These are phyloP conservation scores for Suillus variegatus DNA, from an alignment of 768 basidiomycete species.

Conservation along the genomic window DNA sequence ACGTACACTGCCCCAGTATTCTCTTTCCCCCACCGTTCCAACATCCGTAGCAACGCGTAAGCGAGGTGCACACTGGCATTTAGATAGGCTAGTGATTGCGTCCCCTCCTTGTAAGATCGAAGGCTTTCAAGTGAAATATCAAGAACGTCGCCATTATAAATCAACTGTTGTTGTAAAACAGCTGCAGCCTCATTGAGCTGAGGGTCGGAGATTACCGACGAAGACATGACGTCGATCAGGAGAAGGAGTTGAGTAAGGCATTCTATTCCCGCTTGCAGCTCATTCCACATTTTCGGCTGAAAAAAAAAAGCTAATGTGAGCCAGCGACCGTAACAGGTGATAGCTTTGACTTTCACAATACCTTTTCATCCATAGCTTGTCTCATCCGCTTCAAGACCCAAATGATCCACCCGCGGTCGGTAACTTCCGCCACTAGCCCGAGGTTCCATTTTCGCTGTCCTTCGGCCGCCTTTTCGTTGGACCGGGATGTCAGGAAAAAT, in stretches of 20 bases:
- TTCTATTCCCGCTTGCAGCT: slow-evolving; percentile 91
- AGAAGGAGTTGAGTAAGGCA: slow-evolving; percentile 91
- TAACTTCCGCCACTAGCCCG: slow-evolving; percentile 80
- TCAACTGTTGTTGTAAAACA: slow-evolving; percentile 83
- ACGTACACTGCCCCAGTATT: slow-evolving; percentile 73
- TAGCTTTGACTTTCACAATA: slow-evolving; percentile 31
- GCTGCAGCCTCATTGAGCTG: slow-evolving; percentile 73
- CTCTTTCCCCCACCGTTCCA: slow-evolving; percentile 84
- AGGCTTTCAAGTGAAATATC: slow-evolving; percentile 84
- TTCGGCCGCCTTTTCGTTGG: slow-evolving; percentile 35
- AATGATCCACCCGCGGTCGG: slow-evolving; percentile 82
- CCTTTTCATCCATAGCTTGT: slow-evolving; percentile 89
- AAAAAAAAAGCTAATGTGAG: slow-evolving; percentile 10
- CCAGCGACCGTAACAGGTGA: slow-evolving; percentile 13
- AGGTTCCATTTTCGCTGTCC: slow-evolving; percentile 53
- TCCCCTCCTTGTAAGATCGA: slow-evolving; percentile 75
- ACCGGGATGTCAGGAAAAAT: slow-evolving; percentile 68
- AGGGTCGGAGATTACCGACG: slow-evolving; percentile 39
- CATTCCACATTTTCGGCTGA: slow-evolving; percentile 92
- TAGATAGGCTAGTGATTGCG: slow-evolving; percentile 78
- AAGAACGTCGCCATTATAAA: slow-evolving; percentile 94
- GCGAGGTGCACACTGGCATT: slow-evolving; percentile 84
- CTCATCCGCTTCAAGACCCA: slow-evolving; percentile 93
- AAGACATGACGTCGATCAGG: slow-evolving; percentile 83
- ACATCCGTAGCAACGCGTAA: slow-evolving; percentile 83